Conservation (phyloP, 1,139 yeast genomes). For the Nematodospora anomalae region DNA sequence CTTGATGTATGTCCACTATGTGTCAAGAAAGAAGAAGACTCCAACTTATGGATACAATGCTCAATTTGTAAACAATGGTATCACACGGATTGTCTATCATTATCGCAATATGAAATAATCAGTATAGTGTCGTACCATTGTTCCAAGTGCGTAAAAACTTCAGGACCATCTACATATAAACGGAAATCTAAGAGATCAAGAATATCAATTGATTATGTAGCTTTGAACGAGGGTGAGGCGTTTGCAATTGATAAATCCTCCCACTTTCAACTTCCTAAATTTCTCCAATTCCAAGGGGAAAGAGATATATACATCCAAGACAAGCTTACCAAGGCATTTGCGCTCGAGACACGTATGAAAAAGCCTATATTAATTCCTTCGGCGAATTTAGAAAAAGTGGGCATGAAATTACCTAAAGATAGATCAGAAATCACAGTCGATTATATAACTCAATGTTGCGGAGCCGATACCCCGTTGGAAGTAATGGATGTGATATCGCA, state of each 20-base stretch:
- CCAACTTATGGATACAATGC: conserved; percentile 58
- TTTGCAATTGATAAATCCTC: conserved; percentile 55
- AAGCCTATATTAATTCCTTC: conserved; percentile 36
- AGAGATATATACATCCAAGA: conserved; percentile 18
- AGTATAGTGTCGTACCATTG: conserved; percentile 59
- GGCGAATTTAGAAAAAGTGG: conserved; percentile 28
- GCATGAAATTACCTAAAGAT: conserved; percentile 39
- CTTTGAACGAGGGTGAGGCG: conserved; percentile 73
- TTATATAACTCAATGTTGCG: conserved; percentile 59
- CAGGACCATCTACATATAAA: conserved; percentile 55
- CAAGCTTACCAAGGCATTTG: conserved; percentile 40
- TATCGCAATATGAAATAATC: conserved; percentile 37
- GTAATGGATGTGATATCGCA: conserved; percentile 92
- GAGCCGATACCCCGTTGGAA: conserved; percentile 64
- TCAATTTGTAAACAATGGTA: conserved; percentile 62
- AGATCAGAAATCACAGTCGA: conserved; percentile 49
- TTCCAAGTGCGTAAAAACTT: conserved; percentile 36
- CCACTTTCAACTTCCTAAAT: conserved; percentile 60
- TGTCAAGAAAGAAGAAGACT: conserved; percentile 12
- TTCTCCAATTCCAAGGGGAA: conserved; percentile 24
- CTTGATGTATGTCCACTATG: conserved; percentile 23
- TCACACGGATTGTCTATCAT: conserved; percentile 52
- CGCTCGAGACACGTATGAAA: conserved; percentile 21
- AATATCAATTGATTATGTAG: conserved; percentile 69
- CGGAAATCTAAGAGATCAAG: conserved; percentile 59